phyloP scores from a whole-genome alignment of 2,329 filamentous ascomycete genomes.

The Epichloe hybrida region DNA sequence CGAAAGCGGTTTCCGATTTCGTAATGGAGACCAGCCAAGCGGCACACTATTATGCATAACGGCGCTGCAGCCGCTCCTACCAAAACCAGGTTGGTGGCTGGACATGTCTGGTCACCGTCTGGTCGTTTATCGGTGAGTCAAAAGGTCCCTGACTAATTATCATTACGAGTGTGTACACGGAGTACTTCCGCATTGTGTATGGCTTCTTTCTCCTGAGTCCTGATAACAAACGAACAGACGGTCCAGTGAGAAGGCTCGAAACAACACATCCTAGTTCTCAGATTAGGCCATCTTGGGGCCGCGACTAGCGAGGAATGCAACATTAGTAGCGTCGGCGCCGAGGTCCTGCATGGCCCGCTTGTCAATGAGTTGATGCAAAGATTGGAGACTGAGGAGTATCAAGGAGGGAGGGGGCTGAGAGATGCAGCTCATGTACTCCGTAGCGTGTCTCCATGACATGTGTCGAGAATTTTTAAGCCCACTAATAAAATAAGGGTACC shows the following conservation, averaged over 20 bases:
- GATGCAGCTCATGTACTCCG: too few species aligned
- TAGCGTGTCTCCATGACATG: too few species aligned
- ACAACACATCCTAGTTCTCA: background rate
- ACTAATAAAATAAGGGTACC: too few species aligned
- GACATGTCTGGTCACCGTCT: background rate
- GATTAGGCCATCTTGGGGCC: constrained; percentile 1
- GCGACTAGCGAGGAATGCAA: too few species aligned
- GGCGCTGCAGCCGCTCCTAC: constrained; percentile 2
- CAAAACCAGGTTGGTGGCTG: background rate
- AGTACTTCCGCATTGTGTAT: constrained; percentile 13
- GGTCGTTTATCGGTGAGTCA: background rate
- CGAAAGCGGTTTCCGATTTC: constrained; percentile 29
- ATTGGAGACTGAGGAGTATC: too few species aligned
- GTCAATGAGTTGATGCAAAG: too few species aligned
- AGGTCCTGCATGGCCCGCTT: background rate
- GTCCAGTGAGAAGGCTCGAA: constrained; percentile 4
- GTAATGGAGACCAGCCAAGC: constrained; percentile 23
- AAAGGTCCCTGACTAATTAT: too few species aligned
- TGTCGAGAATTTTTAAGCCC: too few species aligned
- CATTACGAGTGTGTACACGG: background rate
- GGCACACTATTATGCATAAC: background rate
- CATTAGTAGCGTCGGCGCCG: too few species aligned
- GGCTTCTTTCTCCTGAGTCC: constrained; percentile 24
- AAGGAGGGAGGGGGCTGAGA: too few species aligned
- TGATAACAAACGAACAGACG: constrained; percentile 7